Percentiles rank a stretch among this genome's conserved stretches.
phyloP scores from a whole-genome alignment of 352 stramenopile species.

The Globisporangium mamillatum region DNA sequence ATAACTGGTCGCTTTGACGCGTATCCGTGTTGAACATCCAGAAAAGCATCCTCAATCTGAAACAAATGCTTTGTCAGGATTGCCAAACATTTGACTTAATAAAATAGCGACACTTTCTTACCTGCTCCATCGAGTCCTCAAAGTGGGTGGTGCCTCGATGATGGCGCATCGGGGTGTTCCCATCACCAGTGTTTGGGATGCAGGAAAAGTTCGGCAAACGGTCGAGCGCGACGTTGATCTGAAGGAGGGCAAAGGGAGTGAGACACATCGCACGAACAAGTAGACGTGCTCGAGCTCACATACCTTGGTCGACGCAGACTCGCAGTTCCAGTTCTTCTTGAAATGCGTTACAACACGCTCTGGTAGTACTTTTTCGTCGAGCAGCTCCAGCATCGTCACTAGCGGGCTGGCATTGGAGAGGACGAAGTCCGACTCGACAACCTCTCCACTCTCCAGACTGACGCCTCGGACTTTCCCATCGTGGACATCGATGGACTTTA shows the following conservation, averaged over 20 bases:
- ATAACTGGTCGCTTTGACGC: constrained; percentile 79
- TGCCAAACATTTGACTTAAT: not conserved
- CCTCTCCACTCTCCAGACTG: constrained; percentile 46
- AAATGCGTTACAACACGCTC: constrained; percentile 67
- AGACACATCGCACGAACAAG: not conserved
- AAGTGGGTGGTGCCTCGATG: constrained; percentile 91
- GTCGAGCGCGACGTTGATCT: constrained; percentile 90
- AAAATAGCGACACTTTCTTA: constrained; percentile 12
- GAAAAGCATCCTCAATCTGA: constrained; percentile 87
- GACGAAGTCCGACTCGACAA: constrained; percentile 53
- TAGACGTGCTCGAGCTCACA: not conserved
- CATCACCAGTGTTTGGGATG: constrained; percentile 59
- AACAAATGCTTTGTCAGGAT: not conserved
- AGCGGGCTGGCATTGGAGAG: constrained; percentile 82
- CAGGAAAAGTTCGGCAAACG: constrained; percentile 83
- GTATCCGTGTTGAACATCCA: constrained; percentile 73
- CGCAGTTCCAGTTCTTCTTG: constrained; percentile 74
- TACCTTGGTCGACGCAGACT: constrained; percentile 80
- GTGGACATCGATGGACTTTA: constrained; percentile 60
- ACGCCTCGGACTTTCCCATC: constrained; percentile 55
- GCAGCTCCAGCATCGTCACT: constrained; percentile 82
- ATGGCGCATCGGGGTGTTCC: constrained; percentile 60
- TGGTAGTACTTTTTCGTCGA: constrained; percentile 53
- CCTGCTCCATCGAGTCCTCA: constrained; percentile 69
- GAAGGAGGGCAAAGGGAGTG: not conserved